Conservation (phyloP, 768 basidiomycete species). For the Scleroderma citrinum region DNA sequence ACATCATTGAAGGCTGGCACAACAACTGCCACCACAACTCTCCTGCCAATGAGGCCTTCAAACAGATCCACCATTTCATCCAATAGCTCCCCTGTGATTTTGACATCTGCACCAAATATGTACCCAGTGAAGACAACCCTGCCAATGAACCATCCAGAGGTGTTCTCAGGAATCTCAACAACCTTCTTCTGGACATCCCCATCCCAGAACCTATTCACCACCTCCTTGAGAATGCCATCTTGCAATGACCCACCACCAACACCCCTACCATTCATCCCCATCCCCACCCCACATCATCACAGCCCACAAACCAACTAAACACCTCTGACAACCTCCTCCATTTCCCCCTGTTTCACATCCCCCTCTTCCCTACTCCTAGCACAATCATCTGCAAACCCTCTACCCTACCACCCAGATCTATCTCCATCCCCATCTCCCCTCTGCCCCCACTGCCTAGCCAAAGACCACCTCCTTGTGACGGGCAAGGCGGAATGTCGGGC, state of each 20-base stretch:
- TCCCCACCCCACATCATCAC: no score
- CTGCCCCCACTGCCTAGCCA: neutral
- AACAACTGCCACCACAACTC: conserved; percentile 25
- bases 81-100: neutral
- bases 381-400: no score
- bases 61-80: conserved; percentile 13
- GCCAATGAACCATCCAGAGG: neutral
- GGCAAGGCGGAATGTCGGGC: no score
- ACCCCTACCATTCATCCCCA: no score
- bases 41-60: conserved; percentile 24
- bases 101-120: neutral
- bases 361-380: no score
- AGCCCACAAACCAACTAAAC: no score
- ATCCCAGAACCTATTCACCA: conserved; percentile 1
- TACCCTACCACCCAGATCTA: no score
- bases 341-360: no score
- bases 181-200: conserved; percentile 6
- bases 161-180: neutral
- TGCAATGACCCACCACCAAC: no score
- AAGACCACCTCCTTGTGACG: neutral
- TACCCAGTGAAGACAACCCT: neutral
- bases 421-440: neutral
- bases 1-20: conserved; percentile 33
- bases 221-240: no score
- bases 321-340: no score